These are phyloP conservation scores for Acidomyces sp. DNA, from an alignment of 495 filamentous ascomycete species.

Conservation along the genomic window DNA sequence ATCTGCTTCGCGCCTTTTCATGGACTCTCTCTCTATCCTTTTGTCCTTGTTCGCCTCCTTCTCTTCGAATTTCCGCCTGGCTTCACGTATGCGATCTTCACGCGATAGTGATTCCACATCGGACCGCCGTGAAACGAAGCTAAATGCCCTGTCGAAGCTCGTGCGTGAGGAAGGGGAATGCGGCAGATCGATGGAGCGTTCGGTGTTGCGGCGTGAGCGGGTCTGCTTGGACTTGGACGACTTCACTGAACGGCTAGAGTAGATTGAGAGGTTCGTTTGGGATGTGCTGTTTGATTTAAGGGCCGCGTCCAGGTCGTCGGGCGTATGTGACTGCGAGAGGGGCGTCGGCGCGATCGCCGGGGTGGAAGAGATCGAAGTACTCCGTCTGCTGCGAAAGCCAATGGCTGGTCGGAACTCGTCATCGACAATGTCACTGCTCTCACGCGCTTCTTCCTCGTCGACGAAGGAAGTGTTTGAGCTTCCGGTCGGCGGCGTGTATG, in stretches of 20 bases:
- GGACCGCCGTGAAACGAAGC: slow-evolving; percentile 33
- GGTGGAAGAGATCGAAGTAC: slow-evolving; percentile 21
- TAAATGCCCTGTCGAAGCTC: slow-evolving; percentile 45
- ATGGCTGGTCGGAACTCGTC: slow-evolving; percentile 25
- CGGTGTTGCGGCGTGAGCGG: slow-evolving; percentile 6
- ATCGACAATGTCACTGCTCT: slow-evolving; percentile 26
- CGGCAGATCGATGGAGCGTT: slow-evolving; percentile 18
- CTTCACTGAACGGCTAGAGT: slow-evolving; percentile 23
- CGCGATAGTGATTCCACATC: slow-evolving; percentile 23
- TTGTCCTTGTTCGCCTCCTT: slow-evolving; percentile 39
- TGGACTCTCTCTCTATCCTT: slow-evolving; percentile 17
- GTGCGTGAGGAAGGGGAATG: slow-evolving; percentile 39
- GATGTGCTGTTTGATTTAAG: slow-evolving; percentile 36
- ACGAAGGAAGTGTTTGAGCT: slow-evolving; percentile 38
- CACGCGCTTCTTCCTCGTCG: slow-evolving; percentile 32
- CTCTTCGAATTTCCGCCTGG: slow-evolving; percentile 38
- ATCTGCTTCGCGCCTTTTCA: slow-evolving; percentile 7
- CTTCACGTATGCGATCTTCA: slow-evolving; percentile 15
- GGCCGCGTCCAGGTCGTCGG: slow-evolving; percentile 30
- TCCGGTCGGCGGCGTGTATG: slow-evolving; percentile 42
- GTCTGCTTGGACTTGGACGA: slow-evolving; percentile 6
- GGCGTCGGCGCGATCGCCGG: slow-evolving; percentile 16
- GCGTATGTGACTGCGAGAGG: slow-evolving; percentile 28
- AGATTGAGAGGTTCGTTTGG: slow-evolving; percentile 41
- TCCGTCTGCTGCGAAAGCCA: slow-evolving; percentile 17